Evolutionary conservation across 2,329 filamentous ascomycete species (phyloP), one percentile per base, ranked within the genome.

Genomic region (Epichloe amarillans): DNA sequence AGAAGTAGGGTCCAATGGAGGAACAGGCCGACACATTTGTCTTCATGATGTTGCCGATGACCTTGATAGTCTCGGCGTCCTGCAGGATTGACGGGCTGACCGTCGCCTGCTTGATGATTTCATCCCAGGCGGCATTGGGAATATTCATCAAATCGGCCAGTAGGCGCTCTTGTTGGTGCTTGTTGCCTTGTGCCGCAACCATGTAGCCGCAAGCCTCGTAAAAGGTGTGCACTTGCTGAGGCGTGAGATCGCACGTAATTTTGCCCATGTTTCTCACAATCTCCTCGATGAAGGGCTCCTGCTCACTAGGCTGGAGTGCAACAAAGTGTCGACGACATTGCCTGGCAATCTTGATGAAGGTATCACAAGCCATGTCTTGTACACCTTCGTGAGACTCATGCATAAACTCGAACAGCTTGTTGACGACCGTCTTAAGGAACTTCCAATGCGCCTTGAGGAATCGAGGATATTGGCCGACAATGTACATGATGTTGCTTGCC

Each of bases 371-470:
- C 94, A 98, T 98, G 70, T 98, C 93, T 70, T 98, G 94, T 26
- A 98, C 93, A 73, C 88, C 93, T 73, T 98, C 93, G 63, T 98
- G 93, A 1, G 93, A 97, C 69, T 98, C 93, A 67, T 98, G 93
- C 93, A 98, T 98, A 65, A 98, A 98, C 72, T 98, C 93, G 62
- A 98, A 98, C 5, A 98, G 79, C 74, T 98, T 98, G 72, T 98
- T 98, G 63, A 98, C 93, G 17, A 98, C 93, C 2, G 93, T 98
- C 81, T 98, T 98, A 51, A 98, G 75, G 72, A 98, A 98, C 68
- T 98, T 98, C 93, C 93, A 98, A 68, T 98, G 93, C 1, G 93
- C 93, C 73, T 98, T 98, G 61, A 98, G 73, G 72, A 98, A 98
- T 19, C 93, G 87, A 38, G 93, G 93, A 64, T 98, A 98, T 65